A percentile compares a stretch with the other conserved stretches of the same genome.
Evolutionary conservation across 1,139 yeast genomes (phyloP).

Genomic region (Debaryomycetaceae sp.): DNA sequence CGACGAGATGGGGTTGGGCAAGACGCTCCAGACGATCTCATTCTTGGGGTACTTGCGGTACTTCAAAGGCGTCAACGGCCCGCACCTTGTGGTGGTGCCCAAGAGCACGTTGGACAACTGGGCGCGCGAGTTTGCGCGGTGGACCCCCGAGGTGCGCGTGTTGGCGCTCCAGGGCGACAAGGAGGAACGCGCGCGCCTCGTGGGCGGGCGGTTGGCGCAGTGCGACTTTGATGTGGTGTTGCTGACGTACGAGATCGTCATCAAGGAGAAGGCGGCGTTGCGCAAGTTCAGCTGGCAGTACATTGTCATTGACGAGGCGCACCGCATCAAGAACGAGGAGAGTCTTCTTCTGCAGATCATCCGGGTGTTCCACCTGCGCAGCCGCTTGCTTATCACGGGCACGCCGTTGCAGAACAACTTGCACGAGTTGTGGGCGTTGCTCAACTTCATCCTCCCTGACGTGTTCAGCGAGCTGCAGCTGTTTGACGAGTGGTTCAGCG

Average conservation of each 20-base stretch:
- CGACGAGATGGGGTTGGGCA: conserved; percentile 50
- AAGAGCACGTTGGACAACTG: conserved; percentile 94
- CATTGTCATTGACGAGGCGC: conserved; percentile 93
- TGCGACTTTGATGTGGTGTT: conserved; percentile 86
- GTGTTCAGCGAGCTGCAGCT: conserved; percentile 88
- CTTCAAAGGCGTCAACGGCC: conserved; percentile 76
- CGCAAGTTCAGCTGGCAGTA: conserved; percentile 91
- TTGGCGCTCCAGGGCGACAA: conserved; percentile 84
- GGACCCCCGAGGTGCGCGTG: conserved; percentile 96
- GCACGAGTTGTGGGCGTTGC: conserved; percentile 93
- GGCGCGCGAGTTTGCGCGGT: conserved; percentile 86
- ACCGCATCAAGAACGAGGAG: conserved; percentile 91
- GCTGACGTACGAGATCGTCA: conserved; percentile 90
- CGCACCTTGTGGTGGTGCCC: conserved; percentile 88
- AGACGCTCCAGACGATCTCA: conserved; percentile 45
- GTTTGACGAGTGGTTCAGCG: conserved; percentile 82
- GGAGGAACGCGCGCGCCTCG: conserved; percentile 62
- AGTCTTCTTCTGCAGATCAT: conserved; percentile 86
- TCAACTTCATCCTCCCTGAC: conserved; percentile 88
- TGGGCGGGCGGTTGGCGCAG: conserved; percentile 54
- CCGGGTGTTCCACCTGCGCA: conserved; percentile 78
- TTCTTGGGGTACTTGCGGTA: conserved; percentile 85
- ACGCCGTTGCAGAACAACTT: conserved; percentile 93
- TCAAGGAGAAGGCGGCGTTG: conserved; percentile 76
- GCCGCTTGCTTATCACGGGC: conserved; percentile 86